Conservation (phyloP, 1,284 basidiomycete species). For the Papiliotrema laurentii region DNA sequence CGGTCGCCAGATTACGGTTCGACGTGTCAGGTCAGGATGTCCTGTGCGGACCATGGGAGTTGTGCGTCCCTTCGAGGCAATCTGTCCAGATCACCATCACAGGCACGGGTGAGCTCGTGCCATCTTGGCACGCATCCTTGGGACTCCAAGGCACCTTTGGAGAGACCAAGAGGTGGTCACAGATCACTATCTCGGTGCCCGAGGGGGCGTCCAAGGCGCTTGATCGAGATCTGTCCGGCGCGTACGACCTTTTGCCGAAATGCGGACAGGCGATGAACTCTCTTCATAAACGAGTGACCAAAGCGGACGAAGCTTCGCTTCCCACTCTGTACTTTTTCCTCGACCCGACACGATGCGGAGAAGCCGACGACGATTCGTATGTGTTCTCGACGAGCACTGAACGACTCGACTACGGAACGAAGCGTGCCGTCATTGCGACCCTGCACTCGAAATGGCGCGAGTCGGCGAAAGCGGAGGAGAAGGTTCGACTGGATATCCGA, state of each 20-base stretch:
- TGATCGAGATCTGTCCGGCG: constrained; percentile 76
- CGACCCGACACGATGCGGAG: constrained; percentile 75
- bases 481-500: constrained; percentile 58
- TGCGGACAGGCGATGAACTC: constrained; percentile 86
- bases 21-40: constrained; percentile 48
- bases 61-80: constrained; percentile 66
- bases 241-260: constrained; percentile 71
- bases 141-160: constrained; percentile 68
- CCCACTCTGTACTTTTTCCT: constrained; percentile 75
- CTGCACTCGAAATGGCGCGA: constrained; percentile 73
- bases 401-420: constrained; percentile 73
- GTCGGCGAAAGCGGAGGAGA: constrained; percentile 54
- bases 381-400: constrained; percentile 75
- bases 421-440: constrained; percentile 67
- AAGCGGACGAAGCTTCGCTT: constrained; percentile 50
- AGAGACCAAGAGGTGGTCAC: constrained; percentile 64
- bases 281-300: constrained; percentile 64
- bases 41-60: constrained; percentile 71
- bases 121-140: constrained; percentile 77
- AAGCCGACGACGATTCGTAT: constrained; percentile 66
- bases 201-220: constrained; percentile 55
- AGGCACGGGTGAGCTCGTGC: constrained; percentile 66
- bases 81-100: constrained; percentile 60
- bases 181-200: constrained; percentile 61
- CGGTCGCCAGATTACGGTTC: constrained; percentile 69